phyloP scores from a whole-genome alignment of 1,284 basidiomycete genomes.

The Wallemia ichthyophaga region DNA sequence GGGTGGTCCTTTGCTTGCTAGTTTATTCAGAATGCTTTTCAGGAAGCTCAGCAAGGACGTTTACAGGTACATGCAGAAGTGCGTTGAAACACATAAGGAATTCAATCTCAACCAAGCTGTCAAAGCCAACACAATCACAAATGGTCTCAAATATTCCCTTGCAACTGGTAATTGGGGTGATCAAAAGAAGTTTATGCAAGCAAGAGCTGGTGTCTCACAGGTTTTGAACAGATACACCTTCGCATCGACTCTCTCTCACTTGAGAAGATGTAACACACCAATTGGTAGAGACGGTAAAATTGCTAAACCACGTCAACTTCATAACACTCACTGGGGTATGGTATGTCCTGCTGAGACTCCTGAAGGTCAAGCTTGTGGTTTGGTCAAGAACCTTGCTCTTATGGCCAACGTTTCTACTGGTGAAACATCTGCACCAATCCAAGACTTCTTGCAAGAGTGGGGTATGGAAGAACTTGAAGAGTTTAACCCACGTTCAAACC shows the following conservation, averaged over 20 bases:
- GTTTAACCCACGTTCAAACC: conserved; percentile 27
- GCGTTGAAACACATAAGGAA: conserved; percentile 84
- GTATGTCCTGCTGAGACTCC: conserved; percentile 97
- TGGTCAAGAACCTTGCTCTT: conserved; percentile 92
- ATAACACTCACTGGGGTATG: conserved; percentile 99
- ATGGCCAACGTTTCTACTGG: conserved; percentile 98
- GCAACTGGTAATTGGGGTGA: conserved; percentile 99
- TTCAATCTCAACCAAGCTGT: conserved; percentile 79
- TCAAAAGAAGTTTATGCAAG: conserved; percentile 91
- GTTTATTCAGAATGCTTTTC: conserved; percentile 92
- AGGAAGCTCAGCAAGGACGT: conserved; percentile 88
- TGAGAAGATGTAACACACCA: conserved; percentile 93
- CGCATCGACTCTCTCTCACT: conserved; percentile 86
- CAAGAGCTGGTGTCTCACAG: conserved; percentile 94
- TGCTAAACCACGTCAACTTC: conserved; percentile 91
- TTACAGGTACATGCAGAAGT: conserved; percentile 91
- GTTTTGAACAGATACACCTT: conserved; percentile 97
- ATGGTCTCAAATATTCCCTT: conserved; percentile 89
- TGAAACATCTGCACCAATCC: conserved; percentile 77
- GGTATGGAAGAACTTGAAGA: conserved; percentile 75
- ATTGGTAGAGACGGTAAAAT: conserved; percentile 97
- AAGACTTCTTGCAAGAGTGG: conserved; percentile 98
- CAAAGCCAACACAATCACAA: conserved; percentile 87
- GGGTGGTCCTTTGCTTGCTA: conserved; percentile 77
- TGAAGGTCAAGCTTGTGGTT: conserved; percentile 94